Base-by-base conservation (phyloP, 768 basidiomycete species). In the Suillus clintonianus region DNA sequence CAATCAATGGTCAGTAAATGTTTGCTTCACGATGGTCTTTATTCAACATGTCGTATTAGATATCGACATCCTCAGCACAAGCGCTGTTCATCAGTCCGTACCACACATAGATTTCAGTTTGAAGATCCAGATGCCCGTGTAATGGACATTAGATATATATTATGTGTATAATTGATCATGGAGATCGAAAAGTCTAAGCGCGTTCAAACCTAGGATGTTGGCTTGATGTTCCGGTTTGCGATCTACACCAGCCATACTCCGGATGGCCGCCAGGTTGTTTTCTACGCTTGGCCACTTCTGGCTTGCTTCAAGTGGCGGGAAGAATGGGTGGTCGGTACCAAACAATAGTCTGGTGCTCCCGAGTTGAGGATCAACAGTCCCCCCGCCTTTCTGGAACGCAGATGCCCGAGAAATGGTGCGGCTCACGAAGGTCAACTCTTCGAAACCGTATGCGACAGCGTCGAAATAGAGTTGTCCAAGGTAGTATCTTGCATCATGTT, bases 51-150 rank as follows among this genome's bases (percentile, higher is more conserved):
- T 36, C 50, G 37, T 51, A 37, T 22, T 76, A 96, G 96, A 95
- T 72, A 90, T 99, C 69, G 97, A 99, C 74, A 96, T 99, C 70
- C 70, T 97, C 76, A 92, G 95, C 79, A 95, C 94, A 47, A 95
- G 93, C 64, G 85, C 82, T 10, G 92, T 95, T 30, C 95, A 96
- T 69, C 94, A 98, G 76, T 93, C 92, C 2, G 94, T 93, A 30
- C 93, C 87, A 68, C 95, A 97, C 72, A 89, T 99, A 65, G 97
- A 99, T 75, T 99, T 96, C 76, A 97, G 95, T 71, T 82, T 99
- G 70, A 99, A 99, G 85, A 90, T 99, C 65, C 95, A 96, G 77
- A 84, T 83, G 68, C 84, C 86, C 11, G 81, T 81, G 67, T 73
- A 71, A 72, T 61, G 48, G 55, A 30, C 48, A 63, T 60, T 65